Percentiles rank a stretch among this genome's conserved stretches.
Evolutionary conservation across 2,329 filamentous ascomycete species (phyloP).

Genomic region (Fusarium sp.): DNA sequence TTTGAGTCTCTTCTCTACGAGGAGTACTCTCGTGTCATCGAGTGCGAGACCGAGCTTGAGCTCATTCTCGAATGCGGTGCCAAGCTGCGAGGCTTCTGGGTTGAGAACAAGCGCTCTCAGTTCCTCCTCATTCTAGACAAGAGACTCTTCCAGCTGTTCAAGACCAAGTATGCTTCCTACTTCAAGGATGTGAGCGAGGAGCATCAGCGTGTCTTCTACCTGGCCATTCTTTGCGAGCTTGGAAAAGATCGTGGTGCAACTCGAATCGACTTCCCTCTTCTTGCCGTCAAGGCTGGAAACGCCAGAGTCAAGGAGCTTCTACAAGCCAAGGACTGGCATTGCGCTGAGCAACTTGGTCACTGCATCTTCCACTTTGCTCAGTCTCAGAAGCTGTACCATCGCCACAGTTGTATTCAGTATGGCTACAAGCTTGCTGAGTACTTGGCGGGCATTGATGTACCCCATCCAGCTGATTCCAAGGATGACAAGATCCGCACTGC

Average conservation of each 20-base stretch:
- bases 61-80: constrained; percentile 40
- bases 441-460: constrained; percentile 55
- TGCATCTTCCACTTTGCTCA: constrained; percentile 57
- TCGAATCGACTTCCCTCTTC: constrained; percentile 52
- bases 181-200: constrained; percentile 45
- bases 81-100: constrained; percentile 42
- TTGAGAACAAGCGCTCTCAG: constrained; percentile 46
- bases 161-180: constrained; percentile 45
- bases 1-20: constrained; percentile 40
- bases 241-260: constrained; percentile 47
- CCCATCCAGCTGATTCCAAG: constrained; percentile 48
- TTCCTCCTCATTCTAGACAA: constrained; percentile 51
- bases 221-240: constrained; percentile 54
- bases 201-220: constrained; percentile 53
- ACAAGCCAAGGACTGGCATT: constrained; percentile 51
- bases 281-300: constrained; percentile 49
- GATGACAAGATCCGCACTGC: constrained; percentile 22
- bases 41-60: constrained; percentile 33
- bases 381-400: constrained; percentile 55
- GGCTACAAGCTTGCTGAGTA: constrained; percentile 59
- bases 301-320: constrained; percentile 51
- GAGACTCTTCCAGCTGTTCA: constrained; percentile 54
- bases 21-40: constrained; percentile 40
- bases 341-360: constrained; percentile 56
- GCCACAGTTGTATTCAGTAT: constrained; percentile 51